These are phyloP conservation scores for Diplogelasinospora grovesii DNA, from an alignment of 495 filamentous ascomycete genomes.

Conservation along the genomic window DNA sequence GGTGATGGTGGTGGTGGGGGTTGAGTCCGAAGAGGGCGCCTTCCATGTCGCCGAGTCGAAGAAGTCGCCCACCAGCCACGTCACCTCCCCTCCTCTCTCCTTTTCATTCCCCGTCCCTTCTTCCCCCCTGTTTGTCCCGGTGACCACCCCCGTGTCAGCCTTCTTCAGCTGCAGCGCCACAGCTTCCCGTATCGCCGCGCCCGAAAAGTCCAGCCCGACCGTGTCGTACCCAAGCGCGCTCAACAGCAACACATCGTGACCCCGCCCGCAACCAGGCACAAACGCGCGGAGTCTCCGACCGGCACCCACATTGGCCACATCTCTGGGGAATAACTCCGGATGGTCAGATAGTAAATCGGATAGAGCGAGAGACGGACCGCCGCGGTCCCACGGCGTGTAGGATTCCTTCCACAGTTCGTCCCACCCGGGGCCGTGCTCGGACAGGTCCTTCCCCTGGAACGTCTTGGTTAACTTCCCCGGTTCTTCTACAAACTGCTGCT, in stretches of 20 bases:
- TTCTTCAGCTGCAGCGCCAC: conserved; percentile 37
- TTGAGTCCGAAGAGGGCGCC: too few species aligned
- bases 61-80: conserved; percentile 64
- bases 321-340: conserved; percentile 35
- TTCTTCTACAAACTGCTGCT: too few species aligned
- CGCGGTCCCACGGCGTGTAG: conserved; percentile 64
- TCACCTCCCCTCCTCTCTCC: conserved; percentile 50
- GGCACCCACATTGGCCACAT: conserved; percentile 10
- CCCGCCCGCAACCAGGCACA: conserved; percentile 69
- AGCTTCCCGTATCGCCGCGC: conserved; percentile 45
- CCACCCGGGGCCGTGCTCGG: conserved; percentile 46
- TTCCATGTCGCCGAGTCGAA: conserved; percentile 60
- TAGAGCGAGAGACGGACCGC: conserved; percentile 60
- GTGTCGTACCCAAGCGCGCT: conserved; percentile 65
- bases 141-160: conserved; percentile 34
- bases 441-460: conserved; percentile 14
- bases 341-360: conserved; percentile 46
- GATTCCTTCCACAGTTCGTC: conserved; percentile 57
- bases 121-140: conserved; percentile 14
- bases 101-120: conserved; percentile 27
- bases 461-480: conserved; percentile 11
- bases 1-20: too few species aligned
- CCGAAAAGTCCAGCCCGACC: conserved; percentile 63
- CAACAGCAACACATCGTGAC: conserved; percentile 69
- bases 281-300: conserved; percentile 41